Evolutionary conservation across 2,329 filamentous ascomycete genomes (phyloP).

Genomic region (Exophiala mesophila): DNA sequence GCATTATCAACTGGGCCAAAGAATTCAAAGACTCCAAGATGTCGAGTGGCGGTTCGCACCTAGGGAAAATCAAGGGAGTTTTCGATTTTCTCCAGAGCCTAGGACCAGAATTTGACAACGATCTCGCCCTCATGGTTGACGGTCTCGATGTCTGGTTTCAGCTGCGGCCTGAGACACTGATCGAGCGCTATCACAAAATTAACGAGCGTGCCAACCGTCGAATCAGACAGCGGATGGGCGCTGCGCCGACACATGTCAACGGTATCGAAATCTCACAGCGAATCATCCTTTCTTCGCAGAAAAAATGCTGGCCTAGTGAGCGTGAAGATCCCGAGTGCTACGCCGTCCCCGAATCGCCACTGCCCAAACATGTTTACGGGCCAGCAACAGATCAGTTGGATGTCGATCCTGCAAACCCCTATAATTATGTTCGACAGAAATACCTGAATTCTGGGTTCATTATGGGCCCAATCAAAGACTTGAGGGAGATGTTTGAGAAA

Average conservation of each 20-base stretch:
- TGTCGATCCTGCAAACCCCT: slow-evolving; percentile 31
- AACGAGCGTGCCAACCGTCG: slow-evolving; percentile 50
- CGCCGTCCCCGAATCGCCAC: slow-evolving; percentile 47
- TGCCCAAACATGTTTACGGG: slow-evolving; percentile 48
- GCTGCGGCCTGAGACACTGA: slow-evolving; percentile 57
- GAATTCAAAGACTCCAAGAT: slow-evolving; percentile 28
- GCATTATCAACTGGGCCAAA: slow-evolving; percentile 45
- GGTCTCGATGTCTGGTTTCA: slow-evolving; percentile 63
- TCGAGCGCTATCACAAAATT: slow-evolving; percentile 57
- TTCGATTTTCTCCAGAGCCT: slow-evolving; percentile 40
- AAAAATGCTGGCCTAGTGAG: slow-evolving; percentile 43
- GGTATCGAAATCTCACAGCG: slow-evolving; percentile 36
- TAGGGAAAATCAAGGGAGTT: slow-evolving; percentile 42
- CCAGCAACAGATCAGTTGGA: slow-evolving; percentile 39
- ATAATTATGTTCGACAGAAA: slow-evolving; percentile 41
- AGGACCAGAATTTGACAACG: slow-evolving; percentile 48
- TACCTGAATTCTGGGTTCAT: slow-evolving; percentile 47
- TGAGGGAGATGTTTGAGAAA: slow-evolving; percentile 30
- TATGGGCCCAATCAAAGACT: slow-evolving; percentile 49
- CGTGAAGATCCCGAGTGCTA: slow-evolving; percentile 48
- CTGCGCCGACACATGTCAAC: slow-evolving; percentile 30
- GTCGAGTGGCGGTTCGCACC: slow-evolving; percentile 30
- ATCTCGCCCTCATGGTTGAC: slow-evolving; percentile 61
- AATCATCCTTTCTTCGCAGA: slow-evolving; percentile 53
- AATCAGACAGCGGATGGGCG: slow-evolving; percentile 48